Evolutionary conservation across 495 filamentous ascomycete genomes (phyloP), one percentile per base, ranked within the genome.

Genomic region (Penicillium malachiteum): DNA sequence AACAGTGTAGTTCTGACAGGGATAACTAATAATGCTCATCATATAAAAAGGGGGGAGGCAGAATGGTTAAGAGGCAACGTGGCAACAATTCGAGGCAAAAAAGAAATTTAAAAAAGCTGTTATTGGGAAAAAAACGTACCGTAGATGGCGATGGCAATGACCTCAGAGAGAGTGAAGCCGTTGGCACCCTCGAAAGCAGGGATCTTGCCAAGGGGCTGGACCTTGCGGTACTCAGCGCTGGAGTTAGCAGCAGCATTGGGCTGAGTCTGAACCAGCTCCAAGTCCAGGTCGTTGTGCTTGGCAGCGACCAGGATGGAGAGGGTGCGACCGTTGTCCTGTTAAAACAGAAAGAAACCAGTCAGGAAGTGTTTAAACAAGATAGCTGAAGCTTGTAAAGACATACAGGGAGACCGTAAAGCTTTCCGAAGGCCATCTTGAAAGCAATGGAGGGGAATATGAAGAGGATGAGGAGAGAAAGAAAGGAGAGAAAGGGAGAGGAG

Each of bases 21-120:
- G 92, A 97, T 97, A 97, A 97, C 92, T 96, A 88, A 66, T 66
- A 83, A 82, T 72, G 74, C 81, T 95, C 91, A 95, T 96, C 91
- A 90, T 86, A 65, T 59, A 69, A 76, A 60, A 57, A 51, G n/a
- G 52, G 59, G 39, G 50, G 12, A 49, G 17, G 50, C 46, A 16
- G 14, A 35, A 16, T 48, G 47, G 21, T 26, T 26, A 4, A 26
- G 21, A 26, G 21, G 21, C 21, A 26, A 26, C 21, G 21, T 26
- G 21, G 21, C 21, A 26, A 26, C 40, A 34, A 34, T 42, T 46
- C 52, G 49, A 16, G 16, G 10, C 18, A 32, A 51, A 52, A 50
- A 56, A 50, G 33, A 46, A 50, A 51, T 26, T 49, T 21, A 50
- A 52, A 50, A 58, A 43, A 57, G 10, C 43, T 52, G 51, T 49